These are phyloP conservation scores for Ceratobasidium sp. DNA, from an alignment of 1,284 basidiomycete species.

Conservation along the genomic window DNA sequence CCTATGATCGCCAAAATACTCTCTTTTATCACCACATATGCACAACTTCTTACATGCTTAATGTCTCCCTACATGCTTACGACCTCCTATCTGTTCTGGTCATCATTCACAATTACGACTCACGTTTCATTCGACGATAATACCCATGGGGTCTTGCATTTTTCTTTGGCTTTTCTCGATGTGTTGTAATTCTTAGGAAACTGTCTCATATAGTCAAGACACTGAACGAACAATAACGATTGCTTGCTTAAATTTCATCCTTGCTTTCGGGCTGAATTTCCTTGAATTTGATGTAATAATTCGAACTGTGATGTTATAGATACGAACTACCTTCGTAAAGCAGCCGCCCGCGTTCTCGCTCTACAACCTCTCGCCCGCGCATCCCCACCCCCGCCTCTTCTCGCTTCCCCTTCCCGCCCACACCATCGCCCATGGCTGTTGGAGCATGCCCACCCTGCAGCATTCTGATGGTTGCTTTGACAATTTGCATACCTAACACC, in stretches of 20 bases:
- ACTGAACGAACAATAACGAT: slow-evolving; percentile 40
- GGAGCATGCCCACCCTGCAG: slow-evolving; percentile 80
- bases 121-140: slow-evolving; percentile 41
- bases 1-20: slow-evolving; percentile 8
- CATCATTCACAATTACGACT: slow-evolving; percentile 28
- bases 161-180: slow-evolving; percentile 24
- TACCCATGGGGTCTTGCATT: slow-evolving; percentile 42
- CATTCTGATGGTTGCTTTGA: slow-evolving; percentile 73
- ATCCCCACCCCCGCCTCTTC: slow-evolving; percentile 77
- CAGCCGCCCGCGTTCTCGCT: slow-evolving; percentile 79
- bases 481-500: slow-evolving; percentile 47
- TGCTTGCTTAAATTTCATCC: neutral
- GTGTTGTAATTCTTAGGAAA: slow-evolving; percentile 34
- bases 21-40: slow-evolving; percentile 21
- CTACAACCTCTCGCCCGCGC: slow-evolving; percentile 72
- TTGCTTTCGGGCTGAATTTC: neutral
- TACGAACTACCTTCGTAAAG: slow-evolving; percentile 71
- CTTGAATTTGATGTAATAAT: neutral
- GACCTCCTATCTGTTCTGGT: slow-evolving; percentile 30
- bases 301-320: slow-evolving; percentile 50
- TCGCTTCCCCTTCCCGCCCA: slow-evolving; percentile 77
- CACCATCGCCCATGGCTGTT: slow-evolving; percentile 79
- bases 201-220: slow-evolving; percentile 38
- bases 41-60: slow-evolving; percentile 27
- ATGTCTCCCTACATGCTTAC: slow-evolving; percentile 13